phyloP scores from a whole-genome alignment of 495 filamentous ascomycete species.

The Margaritispora aquatica region DNA sequence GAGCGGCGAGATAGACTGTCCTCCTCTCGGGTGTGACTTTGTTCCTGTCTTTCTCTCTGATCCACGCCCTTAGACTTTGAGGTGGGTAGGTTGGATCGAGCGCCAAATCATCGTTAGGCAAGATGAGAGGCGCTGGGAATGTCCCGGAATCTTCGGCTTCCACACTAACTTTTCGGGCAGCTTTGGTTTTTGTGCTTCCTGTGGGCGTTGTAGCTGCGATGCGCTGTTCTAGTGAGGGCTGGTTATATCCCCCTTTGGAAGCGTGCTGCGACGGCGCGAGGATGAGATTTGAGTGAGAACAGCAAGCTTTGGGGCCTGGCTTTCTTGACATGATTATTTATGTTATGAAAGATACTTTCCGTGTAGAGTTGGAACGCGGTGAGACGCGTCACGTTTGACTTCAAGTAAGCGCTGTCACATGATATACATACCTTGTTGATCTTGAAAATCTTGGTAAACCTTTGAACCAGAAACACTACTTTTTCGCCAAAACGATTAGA shows the following conservation, averaged over 20 bases:
- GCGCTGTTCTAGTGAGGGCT: background rate
- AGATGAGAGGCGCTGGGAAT: conserved; percentile 55
- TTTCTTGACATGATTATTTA: background rate
- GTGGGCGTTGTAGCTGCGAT: conserved; percentile 8
- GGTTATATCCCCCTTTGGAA: background rate
- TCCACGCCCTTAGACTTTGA: conserved; percentile 54
- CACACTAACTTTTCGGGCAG: background rate
- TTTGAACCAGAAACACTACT: no score
- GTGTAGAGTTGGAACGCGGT: background rate
- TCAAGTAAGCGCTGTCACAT: no score
- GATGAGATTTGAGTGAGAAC: background rate
- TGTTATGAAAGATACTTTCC: background rate
- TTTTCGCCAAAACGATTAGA: no score
- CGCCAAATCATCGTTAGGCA: conserved; percentile 55
- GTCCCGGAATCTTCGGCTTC: conserved; percentile 10
- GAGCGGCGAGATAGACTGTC: conserved; percentile 47
- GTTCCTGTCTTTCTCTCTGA: conserved; percentile 44
- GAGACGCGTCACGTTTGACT: no score
- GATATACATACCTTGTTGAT: no score
- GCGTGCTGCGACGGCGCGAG: background rate
- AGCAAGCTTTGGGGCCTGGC: background rate
- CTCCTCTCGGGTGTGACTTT: conserved; percentile 38
- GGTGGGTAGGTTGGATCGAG: conserved; percentile 45
- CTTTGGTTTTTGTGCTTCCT: background rate
- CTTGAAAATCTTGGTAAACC: no score